These are phyloP conservation scores for Globisporangium middletonii DNA, from an alignment of 352 stramenopile genomes.

Conservation along the genomic window DNA sequence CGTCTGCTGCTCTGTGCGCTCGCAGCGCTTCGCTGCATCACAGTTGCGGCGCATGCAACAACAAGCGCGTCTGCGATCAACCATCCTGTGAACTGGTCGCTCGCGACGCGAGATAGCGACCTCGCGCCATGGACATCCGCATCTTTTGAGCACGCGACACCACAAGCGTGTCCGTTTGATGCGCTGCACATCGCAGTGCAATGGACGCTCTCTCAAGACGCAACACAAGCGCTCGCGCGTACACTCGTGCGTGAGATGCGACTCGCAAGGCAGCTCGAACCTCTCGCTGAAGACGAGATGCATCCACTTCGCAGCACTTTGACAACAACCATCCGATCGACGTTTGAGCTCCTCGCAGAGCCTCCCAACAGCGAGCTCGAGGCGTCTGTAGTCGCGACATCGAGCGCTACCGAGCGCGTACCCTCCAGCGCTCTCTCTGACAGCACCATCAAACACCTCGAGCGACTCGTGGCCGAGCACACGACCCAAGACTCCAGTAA, in stretches of 20 bases:
- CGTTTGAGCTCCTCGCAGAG: slow-evolving; percentile 1
- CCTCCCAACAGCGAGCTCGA: not conserved
- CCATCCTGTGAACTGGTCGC: not conserved
- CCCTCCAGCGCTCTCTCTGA: not conserved
- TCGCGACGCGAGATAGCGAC: not conserved
- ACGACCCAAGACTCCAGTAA: not conserved
- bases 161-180: slow-evolving; percentile 5
- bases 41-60: not conserved
- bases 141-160: not conserved
- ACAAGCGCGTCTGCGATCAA: not conserved
- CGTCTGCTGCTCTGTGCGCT: not conserved
- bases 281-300: not conserved
- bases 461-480: not conserved
- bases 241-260: not conserved
- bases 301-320: not conserved
- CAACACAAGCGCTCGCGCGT: not conserved
- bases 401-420: not conserved
- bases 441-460: not conserved
- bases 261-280: not conserved
- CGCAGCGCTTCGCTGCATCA: no score
- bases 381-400: not conserved
- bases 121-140: not conserved
- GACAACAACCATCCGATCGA: not conserved
- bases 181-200: not conserved
- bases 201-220: not conserved